phyloP scores from a whole-genome alignment of 495 filamentous ascomycete genomes.

The Penicillium roqueforti region DNA sequence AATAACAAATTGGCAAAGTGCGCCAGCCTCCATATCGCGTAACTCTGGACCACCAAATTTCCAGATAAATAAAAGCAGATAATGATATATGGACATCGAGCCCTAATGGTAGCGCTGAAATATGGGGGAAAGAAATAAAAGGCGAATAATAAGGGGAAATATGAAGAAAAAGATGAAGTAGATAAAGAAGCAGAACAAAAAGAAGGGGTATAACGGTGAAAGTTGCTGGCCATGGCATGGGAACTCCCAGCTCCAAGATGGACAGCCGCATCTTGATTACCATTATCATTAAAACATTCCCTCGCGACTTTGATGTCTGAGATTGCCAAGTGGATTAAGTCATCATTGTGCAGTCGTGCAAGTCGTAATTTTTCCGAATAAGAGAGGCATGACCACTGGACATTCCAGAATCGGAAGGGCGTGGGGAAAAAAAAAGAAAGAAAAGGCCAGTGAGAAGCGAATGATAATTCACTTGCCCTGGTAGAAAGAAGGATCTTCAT shows the following conservation, averaged over 20 bases:
- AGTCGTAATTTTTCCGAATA: conserved; percentile 22
- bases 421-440: neutral
- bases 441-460: neutral
- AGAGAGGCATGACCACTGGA: conserved; percentile 12
- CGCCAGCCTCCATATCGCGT: neutral
- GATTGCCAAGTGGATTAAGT: conserved; percentile 23
- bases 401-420: conserved; percentile 4
- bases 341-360: conserved; percentile 29
- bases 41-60: neutral
- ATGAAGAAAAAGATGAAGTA: conserved; percentile 5
- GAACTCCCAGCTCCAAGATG: conserved; percentile 12
- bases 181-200: no score
- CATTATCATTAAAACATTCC: conserved; percentile 39
- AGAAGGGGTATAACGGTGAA: conserved; percentile 32
- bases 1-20: neutral
- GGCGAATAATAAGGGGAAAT: conserved; percentile 1
- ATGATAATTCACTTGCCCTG: conserved; percentile 14
- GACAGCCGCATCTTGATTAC: conserved; percentile 29
- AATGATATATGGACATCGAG: conserved; percentile 5
- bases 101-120: neutral
- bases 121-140: neutral
- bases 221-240: conserved; percentile 2
- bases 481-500: conserved; percentile 12
- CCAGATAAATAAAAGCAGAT: neutral
- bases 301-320: conserved; percentile 18